These are phyloP conservation scores for Gentiana macrophylla DNA, from an alignment of 257 asterid genomes.

Conservation along the genomic window DNA sequence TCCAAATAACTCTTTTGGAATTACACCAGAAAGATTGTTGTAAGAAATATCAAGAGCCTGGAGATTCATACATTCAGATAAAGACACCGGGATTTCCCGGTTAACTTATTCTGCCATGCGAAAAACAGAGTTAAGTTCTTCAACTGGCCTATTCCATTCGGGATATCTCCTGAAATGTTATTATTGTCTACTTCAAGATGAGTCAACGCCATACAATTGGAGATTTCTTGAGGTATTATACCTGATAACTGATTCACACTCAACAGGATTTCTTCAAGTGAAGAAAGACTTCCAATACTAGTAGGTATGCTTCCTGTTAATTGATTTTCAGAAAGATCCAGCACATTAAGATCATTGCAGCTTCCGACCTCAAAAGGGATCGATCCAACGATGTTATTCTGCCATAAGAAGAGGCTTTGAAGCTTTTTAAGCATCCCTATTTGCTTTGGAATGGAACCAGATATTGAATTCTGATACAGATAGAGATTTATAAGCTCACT, in stretches of 20 bases:
- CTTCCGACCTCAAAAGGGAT: constrained; percentile 64
- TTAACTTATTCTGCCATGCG: constrained; percentile 87
- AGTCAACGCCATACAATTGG: constrained; percentile 54
- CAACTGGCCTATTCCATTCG: constrained; percentile 48
- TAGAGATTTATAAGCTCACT: constrained; percentile 62
- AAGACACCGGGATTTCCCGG: constrained; percentile 75
- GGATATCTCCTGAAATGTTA: constrained; percentile 62
- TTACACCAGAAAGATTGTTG: constrained; percentile 60
- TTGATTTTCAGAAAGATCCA: constrained; percentile 73
- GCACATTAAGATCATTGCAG: constrained; percentile 47
- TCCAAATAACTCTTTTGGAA: constrained; percentile 54
- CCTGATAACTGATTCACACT: constrained; percentile 84
- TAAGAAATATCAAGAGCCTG: constrained; percentile 88
- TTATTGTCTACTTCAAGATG: constrained; percentile 92
- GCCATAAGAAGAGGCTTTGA: constrained; percentile 56
- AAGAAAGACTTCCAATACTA: constrained; percentile 43
- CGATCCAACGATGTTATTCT: constrained; percentile 64
- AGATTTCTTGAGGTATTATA: constrained; percentile 55
- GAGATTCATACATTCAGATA: constrained; percentile 53
- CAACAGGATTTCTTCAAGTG: constrained; percentile 69
- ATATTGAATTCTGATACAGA: constrained; percentile 69
- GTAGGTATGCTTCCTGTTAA: constrained; percentile 61
- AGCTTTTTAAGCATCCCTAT: constrained; percentile 61
- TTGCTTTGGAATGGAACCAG: constrained; percentile 57
- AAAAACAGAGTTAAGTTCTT: constrained; percentile 54